These are phyloP conservation scores for Nakaseomyces glabratus DNA, from an alignment of 1,139 yeast genomes.

Conservation along the genomic window DNA sequence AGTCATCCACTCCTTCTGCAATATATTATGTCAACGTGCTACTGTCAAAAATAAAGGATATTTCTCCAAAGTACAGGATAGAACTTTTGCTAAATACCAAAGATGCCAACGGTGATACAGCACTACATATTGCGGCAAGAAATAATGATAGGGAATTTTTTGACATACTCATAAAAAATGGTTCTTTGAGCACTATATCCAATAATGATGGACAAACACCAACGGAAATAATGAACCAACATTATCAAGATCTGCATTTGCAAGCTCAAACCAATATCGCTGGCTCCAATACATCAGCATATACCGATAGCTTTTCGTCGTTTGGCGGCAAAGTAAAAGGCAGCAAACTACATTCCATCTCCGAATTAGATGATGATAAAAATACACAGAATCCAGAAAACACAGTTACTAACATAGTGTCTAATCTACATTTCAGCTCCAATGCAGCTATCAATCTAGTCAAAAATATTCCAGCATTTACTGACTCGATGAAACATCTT, in stretches of 20 bases:
- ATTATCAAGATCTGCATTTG: constrained; percentile 18
- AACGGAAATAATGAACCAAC: constrained; percentile 45
- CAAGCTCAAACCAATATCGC: constrained; percentile 1
- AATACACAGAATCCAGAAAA: constrained; percentile 2
- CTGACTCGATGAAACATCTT: constrained; percentile 37
- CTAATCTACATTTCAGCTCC: constrained; percentile 22
- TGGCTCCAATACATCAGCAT: neutral
- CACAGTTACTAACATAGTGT: constrained; percentile 11
- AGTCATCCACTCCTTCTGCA: constrained; percentile 64
- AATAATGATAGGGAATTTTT: constrained; percentile 69
- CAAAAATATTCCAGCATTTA: constrained; percentile 26
- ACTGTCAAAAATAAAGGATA: constrained; percentile 60
- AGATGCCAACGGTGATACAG: constrained; percentile 80
- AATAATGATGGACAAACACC: constrained; percentile 69
- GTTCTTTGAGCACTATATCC: constrained; percentile 60
- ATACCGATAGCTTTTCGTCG: constrained; percentile 3
- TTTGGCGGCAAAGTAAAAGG: neutral
- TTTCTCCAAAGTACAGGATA: constrained; percentile 42
- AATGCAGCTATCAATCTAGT: constrained; percentile 27
- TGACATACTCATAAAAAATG: constrained; percentile 60
- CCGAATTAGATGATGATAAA: constrained; percentile 8
- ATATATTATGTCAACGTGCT: constrained; percentile 73
- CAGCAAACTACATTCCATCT: neutral
- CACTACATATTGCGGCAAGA: constrained; percentile 72
- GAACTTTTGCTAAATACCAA: constrained; percentile 59